phyloP scores from a whole-genome alignment of 208 protist genomes.

The Leishmania aethiopica region DNA sequence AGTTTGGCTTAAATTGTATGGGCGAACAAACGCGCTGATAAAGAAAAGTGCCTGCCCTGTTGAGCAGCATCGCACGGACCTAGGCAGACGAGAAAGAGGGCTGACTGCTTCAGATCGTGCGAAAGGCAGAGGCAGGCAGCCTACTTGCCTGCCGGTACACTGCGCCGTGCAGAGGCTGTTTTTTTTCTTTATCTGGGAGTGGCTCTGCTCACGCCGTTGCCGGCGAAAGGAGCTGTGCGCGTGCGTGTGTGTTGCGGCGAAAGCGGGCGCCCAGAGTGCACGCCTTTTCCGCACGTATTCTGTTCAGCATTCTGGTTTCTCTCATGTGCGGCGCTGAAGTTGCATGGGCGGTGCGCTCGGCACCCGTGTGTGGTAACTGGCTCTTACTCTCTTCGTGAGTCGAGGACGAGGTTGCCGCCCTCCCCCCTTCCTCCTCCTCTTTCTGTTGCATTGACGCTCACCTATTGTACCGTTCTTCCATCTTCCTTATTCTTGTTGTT shows the following conservation, averaged over 20 bases:
- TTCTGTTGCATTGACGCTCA: background rate
- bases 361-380: background rate
- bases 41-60: background rate
- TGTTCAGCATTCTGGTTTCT: background rate
- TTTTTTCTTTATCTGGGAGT: background rate
- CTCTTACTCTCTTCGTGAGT: background rate
- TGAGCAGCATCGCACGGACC: background rate
- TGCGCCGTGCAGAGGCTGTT: background rate
- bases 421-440: background rate
- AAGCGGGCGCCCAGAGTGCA: background rate
- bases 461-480: background rate
- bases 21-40: background rate
- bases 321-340: background rate
- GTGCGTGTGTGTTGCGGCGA: background rate
- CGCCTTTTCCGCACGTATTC: background rate
- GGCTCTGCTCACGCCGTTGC: background rate
- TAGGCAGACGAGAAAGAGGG: background rate
- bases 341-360: background rate
- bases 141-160: background rate
- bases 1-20: background rate
- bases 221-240: too few relatives aligned
- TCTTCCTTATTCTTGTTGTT: conserved; percentile 18
- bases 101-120: background rate
- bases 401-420: background rate
- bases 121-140: background rate